Percentiles rank a stretch among this genome's conserved stretches.
phyloP scores from a whole-genome alignment of 768 basidiomycete species.

The Leucocoprinus sp. region DNA sequence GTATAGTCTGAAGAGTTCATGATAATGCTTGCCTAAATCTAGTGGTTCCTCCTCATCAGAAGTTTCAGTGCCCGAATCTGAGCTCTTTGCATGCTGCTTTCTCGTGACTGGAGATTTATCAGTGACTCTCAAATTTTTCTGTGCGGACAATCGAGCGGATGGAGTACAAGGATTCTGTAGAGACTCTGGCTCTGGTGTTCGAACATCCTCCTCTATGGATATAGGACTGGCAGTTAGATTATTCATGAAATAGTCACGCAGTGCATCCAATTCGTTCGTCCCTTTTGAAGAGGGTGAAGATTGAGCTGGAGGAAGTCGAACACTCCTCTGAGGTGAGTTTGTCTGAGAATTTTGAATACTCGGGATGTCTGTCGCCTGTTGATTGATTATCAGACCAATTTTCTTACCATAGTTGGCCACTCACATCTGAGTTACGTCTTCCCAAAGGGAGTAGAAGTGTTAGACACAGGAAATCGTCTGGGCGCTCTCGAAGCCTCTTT shows the following conservation, averaged over 20 bases:
- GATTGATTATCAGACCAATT: background rate
- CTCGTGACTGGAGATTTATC: background rate
- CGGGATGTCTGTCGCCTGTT: background rate
- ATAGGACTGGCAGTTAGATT: background rate
- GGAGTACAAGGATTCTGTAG: background rate
- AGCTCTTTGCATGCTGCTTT: background rate
- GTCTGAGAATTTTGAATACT: background rate
- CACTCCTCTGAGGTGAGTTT: background rate
- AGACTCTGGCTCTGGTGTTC: background rate
- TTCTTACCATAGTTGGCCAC: too few species aligned
- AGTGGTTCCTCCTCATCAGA: background rate
- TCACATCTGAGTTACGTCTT: slow-evolving; percentile 1
- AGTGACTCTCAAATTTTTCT: background rate
- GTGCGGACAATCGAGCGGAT: background rate
- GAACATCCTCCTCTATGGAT: background rate
- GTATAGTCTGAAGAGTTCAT: slow-evolving; percentile 9
- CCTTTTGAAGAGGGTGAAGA: background rate
- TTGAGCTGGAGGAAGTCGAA: background rate
- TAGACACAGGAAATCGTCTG: background rate
- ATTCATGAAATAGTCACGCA: slow-evolving; percentile 10
- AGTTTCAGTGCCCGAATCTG: background rate
- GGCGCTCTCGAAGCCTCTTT: background rate
- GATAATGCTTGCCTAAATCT: slow-evolving; percentile 1
- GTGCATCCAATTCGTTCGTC: background rate
- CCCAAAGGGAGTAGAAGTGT: background rate